Conservation (phyloP, 805 yeast genomes). For the Candida saitoana region DNA sequence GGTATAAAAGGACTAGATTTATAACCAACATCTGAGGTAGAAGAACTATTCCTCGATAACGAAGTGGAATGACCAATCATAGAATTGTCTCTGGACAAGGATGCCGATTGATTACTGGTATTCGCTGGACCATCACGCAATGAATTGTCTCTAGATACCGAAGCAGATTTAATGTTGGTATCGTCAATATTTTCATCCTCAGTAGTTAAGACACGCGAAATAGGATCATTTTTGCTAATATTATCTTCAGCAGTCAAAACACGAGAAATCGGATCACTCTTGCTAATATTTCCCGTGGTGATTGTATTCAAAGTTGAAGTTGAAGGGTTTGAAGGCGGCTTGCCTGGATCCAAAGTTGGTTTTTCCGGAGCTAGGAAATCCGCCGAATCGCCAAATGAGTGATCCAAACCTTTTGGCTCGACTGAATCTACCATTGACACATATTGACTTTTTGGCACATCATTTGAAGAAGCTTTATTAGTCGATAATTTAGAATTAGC, state of each 20-base stretch:
- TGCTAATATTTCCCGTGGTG: constrained; percentile 11
- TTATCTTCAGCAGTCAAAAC: constrained; percentile 32
- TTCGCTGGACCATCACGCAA: no score
- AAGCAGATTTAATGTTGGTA: not conserved
- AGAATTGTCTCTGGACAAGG: not conserved
- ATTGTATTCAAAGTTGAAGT: constrained; percentile 13
- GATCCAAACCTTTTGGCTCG: not conserved
- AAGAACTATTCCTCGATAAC: not conserved
- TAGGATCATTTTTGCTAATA: constrained; percentile 18
- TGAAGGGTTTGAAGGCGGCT: constrained; percentile 21
- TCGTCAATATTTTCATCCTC: constrained; percentile 33
- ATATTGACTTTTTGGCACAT: not conserved
- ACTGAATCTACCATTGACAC: not conserved
- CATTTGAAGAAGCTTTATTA: not conserved
- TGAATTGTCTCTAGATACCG: not conserved
- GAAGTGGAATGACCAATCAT: not conserved
- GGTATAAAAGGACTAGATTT: constrained; percentile 1
- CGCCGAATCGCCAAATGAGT: not conserved
- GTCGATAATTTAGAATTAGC: not conserved
- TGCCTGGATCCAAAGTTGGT: constrained; percentile 47
- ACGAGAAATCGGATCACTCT: constrained; percentile 22
- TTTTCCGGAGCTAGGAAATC: constrained; percentile 8
- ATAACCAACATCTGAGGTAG: not conserved
- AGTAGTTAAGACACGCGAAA: constrained; percentile 28
- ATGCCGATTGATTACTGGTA: not conserved